These are phyloP conservation scores for Penicillium cinerascens DNA, from an alignment of 495 filamentous ascomycete genomes.

Conservation along the genomic window DNA sequence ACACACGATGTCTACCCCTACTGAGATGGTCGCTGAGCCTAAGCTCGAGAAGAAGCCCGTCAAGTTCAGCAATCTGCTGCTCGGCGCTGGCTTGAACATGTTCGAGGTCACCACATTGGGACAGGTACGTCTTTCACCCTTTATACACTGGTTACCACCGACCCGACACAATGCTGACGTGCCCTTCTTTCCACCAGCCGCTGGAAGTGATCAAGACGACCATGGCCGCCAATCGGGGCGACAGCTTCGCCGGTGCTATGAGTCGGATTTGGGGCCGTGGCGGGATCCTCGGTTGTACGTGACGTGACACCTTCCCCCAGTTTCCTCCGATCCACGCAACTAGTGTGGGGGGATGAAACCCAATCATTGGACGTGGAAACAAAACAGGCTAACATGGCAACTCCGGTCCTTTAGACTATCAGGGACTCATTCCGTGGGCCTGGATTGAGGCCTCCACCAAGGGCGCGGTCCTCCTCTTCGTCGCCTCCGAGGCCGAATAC, in stretches of 20 bases:
- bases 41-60: conserved; percentile 97
- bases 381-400: conserved; percentile 10
- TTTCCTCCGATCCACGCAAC: conserved; percentile 20
- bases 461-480: conserved; percentile 97
- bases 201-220: conserved; percentile 99
- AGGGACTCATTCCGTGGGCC: conserved; percentile 99
- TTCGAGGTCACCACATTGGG: conserved; percentile 92
- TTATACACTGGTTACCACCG: not conserved
- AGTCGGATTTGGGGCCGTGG: conserved; percentile 88
- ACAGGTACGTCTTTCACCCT: conserved; percentile 60
- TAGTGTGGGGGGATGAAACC: conserved; percentile 14
- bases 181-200: conserved; percentile 54
- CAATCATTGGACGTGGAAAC: conserved; percentile 5
- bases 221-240: conserved; percentile 93
- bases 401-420: conserved; percentile 68
- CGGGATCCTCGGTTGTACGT: conserved; percentile 93
- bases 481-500: conserved; percentile 97
- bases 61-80: conserved; percentile 98
- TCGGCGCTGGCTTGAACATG: conserved; percentile 95
- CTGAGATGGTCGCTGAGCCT: conserved; percentile 46
- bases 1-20: conserved; percentile 48
- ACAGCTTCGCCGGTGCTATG: conserved; percentile 79
- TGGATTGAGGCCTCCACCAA: conserved; percentile 99
- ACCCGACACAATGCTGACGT: conserved; percentile 16
- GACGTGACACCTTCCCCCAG: conserved; percentile 43